phyloP scores from a whole-genome alignment of 2,329 filamentous ascomycete genomes.

The Cryphonectria japonica region DNA sequence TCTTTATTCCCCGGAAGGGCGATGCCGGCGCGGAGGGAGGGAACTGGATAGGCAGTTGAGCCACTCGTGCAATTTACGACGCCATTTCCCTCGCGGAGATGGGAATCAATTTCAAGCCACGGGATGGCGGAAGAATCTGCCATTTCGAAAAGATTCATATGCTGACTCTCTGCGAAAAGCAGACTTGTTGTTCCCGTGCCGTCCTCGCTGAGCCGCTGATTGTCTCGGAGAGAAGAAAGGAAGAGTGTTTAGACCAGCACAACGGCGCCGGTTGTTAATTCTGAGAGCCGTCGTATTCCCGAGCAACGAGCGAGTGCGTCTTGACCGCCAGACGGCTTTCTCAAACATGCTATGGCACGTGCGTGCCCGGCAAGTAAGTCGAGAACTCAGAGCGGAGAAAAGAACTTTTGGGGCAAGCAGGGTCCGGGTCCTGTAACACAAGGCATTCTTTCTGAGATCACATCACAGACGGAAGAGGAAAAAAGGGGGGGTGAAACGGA shows the following conservation, averaged over 20 bases:
- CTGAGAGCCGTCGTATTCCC: background rate
- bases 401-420: background rate
- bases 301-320: background rate
- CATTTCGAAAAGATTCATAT: background rate
- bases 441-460: background rate
- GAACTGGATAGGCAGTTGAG: background rate
- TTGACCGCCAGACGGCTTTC: background rate
- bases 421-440: background rate
- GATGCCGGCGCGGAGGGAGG: background rate
- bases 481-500: conserved; percentile 21
- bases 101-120: too few species aligned
- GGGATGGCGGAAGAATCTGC: background rate
- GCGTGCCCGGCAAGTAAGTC: background rate
- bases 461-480: background rate
- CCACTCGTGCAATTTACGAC: conserved; percentile 3
- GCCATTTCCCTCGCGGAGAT: background rate
- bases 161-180: background rate
- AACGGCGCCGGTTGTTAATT: background rate
- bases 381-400: background rate
- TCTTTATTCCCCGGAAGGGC: background rate
- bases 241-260: background rate
- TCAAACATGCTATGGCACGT: background rate
- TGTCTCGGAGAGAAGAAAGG: too few species aligned
- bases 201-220: background rate
- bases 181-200: background rate